Conservation (phyloP, 805 yeast species). For the Candida xyloterini region DNA sequence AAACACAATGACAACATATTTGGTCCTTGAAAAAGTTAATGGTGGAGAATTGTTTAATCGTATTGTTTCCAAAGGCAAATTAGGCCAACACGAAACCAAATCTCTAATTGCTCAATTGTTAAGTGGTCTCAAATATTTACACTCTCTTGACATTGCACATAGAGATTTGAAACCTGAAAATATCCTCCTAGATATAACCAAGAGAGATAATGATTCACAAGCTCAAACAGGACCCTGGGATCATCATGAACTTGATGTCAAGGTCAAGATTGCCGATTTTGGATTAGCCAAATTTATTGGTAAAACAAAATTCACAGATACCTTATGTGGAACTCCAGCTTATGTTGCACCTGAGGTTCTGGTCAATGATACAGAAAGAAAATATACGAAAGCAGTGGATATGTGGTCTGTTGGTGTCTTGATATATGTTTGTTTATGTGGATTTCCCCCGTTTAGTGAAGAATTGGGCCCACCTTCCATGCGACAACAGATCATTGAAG, state of each 20-base stretch:
- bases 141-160: constrained; percentile 88
- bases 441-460: constrained; percentile 83
- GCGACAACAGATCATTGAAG: constrained; percentile 69
- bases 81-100: constrained; percentile 60
- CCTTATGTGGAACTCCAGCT: constrained; percentile 84
- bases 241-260: constrained; percentile 53
- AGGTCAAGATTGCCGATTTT: constrained; percentile 78
- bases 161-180: constrained; percentile 95
- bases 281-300: constrained; percentile 73
- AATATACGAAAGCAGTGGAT: constrained; percentile 71
- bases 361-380: constrained; percentile 46
- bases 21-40: constrained; percentile 70
- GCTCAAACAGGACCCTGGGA: constrained; percentile 52
- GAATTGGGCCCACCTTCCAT: constrained; percentile 76
- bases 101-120: constrained; percentile 51
- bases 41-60: constrained; percentile 76
- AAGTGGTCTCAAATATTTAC: constrained; percentile 78
- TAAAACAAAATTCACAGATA: constrained; percentile 68
- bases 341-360: constrained; percentile 82
- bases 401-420: constrained; percentile 82
- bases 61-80: constrained; percentile 59
- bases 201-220: constrained; percentile 6
- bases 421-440: constrained; percentile 74
- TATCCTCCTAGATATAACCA: constrained; percentile 56
- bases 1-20: constrained; percentile 47